A percentile compares a stretch with the other conserved stretches of the same genome.
phyloP scores from a whole-genome alignment of 2,329 filamentous ascomycete species.

The Botrytis fragariae region DNA sequence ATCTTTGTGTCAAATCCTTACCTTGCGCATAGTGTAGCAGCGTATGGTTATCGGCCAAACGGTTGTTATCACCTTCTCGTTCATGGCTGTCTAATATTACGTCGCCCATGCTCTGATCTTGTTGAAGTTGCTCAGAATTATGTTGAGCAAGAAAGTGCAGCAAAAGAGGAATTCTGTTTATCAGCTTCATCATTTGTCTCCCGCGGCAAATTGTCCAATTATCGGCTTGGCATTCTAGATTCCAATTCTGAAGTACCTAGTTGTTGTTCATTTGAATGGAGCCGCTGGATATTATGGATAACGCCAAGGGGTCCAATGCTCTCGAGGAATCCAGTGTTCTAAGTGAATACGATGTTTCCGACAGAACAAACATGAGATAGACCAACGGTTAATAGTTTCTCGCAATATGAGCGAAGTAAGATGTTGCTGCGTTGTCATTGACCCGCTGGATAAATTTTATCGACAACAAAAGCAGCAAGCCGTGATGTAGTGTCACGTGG shows the following conservation, averaged over 20 bases:
- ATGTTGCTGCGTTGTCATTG: not conserved
- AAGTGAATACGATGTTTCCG: not conserved
- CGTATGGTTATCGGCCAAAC: not conserved
- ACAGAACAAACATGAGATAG: not conserved
- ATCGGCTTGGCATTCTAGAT: not conserved
- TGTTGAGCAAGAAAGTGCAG: too few species aligned
- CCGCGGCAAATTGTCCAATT: not conserved
- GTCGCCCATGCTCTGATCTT: not conserved
- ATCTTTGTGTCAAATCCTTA: not conserved
- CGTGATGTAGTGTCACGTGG: not conserved
- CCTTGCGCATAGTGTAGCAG: not conserved
- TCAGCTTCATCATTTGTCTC: not conserved
- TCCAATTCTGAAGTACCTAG: not conserved
- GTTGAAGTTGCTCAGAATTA: not conserved
- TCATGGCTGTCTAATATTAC: not conserved
- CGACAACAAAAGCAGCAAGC: not conserved
- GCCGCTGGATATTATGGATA: not conserved
- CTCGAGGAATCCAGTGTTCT: not conserved
- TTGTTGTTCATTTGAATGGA: not conserved
- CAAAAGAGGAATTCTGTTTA: too few species aligned
- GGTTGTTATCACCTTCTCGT: not conserved
- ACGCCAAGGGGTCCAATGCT: not conserved
- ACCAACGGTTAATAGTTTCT: not conserved
- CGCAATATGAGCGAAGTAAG: not conserved
- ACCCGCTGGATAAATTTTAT: not conserved